Evolutionary conservation across 192 early-diverging fungal genomes (phyloP).

Genomic region (Dissophora ornata): DNA sequence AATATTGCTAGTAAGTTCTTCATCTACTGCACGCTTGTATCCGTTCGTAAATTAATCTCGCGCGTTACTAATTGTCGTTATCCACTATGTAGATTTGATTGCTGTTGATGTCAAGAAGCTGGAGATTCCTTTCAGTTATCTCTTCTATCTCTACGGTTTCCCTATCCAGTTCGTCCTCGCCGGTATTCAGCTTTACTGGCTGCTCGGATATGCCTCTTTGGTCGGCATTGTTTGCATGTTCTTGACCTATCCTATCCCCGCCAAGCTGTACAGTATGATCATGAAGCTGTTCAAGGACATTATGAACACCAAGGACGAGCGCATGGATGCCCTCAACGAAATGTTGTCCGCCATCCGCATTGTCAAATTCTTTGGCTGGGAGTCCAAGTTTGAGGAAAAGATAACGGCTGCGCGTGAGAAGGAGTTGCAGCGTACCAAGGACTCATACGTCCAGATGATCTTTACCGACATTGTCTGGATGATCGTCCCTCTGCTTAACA

Average conservation of each 20-base stretch:
- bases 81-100: conserved; percentile 27
- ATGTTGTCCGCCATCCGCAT: conserved; percentile 84
- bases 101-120: conserved; percentile 44
- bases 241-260: conserved; percentile 69
- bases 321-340: conserved; percentile 86
- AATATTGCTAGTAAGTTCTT: conserved; percentile 52
- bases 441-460: conserved; percentile 65
- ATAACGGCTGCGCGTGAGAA: conserved; percentile 72
- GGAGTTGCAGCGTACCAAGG: conserved; percentile 69
- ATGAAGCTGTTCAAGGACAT: conserved; percentile 64
- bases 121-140: conserved; percentile 41
- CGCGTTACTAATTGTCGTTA: neutral
- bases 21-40: too few relatives aligned
- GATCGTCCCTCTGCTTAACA: conserved; percentile 69
- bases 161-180: conserved; percentile 76
- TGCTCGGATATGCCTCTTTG: conserved; percentile 87
- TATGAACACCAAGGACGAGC: conserved; percentile 77
- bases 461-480: conserved; percentile 67
- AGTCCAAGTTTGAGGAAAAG: conserved; percentile 75
- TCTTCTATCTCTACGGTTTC: conserved; percentile 71
- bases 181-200: conserved; percentile 74
- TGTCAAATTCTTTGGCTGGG: conserved; percentile 94
- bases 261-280: conserved; percentile 60
- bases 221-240: conserved; percentile 79
- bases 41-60: too few relatives aligned